Evolutionary conservation across 208 protist species (phyloP).

Genomic region (Crithidia mellificae): DNA sequence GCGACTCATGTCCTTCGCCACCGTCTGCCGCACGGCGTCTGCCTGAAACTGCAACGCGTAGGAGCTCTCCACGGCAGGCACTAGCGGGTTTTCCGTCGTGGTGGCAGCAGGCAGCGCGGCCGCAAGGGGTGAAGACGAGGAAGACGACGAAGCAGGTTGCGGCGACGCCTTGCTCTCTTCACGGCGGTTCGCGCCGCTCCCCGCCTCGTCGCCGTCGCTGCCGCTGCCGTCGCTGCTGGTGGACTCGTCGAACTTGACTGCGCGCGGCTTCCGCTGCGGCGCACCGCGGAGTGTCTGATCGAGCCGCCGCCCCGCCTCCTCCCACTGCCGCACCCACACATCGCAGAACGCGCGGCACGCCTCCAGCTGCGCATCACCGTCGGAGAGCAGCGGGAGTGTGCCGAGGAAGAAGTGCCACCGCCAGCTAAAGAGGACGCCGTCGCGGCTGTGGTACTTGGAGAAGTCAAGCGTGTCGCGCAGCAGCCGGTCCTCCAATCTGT

Average conservation of each 20-base stretch:
- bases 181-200: not conserved
- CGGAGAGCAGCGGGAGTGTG: slow-evolving; percentile 30
- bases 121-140: no score
- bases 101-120: not conserved
- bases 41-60: slow-evolving; percentile 67
- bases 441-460: not conserved
- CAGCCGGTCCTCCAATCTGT: slow-evolving; percentile 21
- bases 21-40: slow-evolving; percentile 37
- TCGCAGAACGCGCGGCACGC: slow-evolving; percentile 5
- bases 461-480: slow-evolving; percentile 43
- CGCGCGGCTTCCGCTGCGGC: slow-evolving; percentile 10
- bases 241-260: slow-evolving; percentile 34
- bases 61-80: slow-evolving; percentile 45
- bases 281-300: slow-evolving; percentile 13
- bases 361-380: slow-evolving; percentile 1
- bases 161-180: no score
- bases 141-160: not conserved
- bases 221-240: slow-evolving; percentile 17
- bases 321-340: slow-evolving; percentile 18
- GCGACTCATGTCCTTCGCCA: slow-evolving; percentile 67
- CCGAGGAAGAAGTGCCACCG: slow-evolving; percentile 57
- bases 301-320: slow-evolving; percentile 23
- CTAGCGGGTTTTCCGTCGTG: slow-evolving; percentile 68
- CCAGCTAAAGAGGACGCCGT: slow-evolving; percentile 34
- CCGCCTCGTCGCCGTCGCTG: slow-evolving; percentile 16